A percentile compares a stretch with the other conserved stretches of the same genome.
phyloP scores from a whole-genome alignment of 441 rosid genomes.

The Erodium texanum region DNA sequence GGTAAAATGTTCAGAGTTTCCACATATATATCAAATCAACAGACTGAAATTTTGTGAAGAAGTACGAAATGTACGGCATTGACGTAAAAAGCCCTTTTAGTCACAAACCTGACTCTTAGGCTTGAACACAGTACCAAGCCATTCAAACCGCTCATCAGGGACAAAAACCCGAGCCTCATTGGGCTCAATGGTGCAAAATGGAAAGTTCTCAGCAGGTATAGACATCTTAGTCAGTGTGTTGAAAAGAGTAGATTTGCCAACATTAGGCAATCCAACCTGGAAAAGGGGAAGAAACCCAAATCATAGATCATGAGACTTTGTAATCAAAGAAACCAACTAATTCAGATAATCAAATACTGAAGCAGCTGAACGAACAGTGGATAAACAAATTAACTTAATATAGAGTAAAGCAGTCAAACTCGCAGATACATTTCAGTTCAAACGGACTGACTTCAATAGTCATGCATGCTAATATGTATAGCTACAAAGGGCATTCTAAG shows the following conservation, averaged over 20 bases:
- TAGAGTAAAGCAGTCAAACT: not conserved
- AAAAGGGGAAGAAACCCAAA: conserved; percentile 5
- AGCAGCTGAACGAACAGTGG: not conserved
- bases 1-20: not conserved
- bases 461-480: not conserved
- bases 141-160: conserved; percentile 90
- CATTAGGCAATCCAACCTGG: conserved; percentile 96
- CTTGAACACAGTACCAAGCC: conserved; percentile 79
- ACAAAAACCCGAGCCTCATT: conserved; percentile 91
- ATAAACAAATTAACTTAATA: not conserved
- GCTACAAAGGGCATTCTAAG: not conserved
- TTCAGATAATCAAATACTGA: not conserved
- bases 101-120: conserved; percentile 73
- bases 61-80: not conserved
- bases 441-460: not conserved
- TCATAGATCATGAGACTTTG: not conserved
- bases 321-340: not conserved
- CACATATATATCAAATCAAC: not conserved
- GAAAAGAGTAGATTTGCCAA: conserved; percentile 92
- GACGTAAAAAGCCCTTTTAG: not conserved
- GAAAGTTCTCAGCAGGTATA: conserved; percentile 97
- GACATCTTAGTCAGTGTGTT: conserved; percentile 88
- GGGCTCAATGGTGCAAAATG: conserved; percentile 95
- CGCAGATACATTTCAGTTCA: not conserved
- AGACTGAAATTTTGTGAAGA: not conserved